Evolutionary conservation across 805 yeast species (phyloP).

Genomic region (Wickerhamomyces hampshirensis): DNA sequence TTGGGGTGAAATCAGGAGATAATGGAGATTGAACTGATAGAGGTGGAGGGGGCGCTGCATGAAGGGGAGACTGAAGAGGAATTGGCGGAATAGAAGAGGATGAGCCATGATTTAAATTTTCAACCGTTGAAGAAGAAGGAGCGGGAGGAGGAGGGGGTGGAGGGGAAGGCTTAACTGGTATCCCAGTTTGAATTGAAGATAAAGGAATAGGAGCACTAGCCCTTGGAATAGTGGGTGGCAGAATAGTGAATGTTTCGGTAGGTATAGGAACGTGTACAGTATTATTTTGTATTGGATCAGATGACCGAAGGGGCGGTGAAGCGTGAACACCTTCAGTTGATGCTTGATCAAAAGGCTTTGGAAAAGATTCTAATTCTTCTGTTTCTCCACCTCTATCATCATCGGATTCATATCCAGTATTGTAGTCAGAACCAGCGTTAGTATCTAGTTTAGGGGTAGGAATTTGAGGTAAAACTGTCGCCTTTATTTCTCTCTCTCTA

Average conservation of each 20-base stretch:
- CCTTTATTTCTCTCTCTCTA: slow-evolving; percentile 18
- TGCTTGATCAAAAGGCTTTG: slow-evolving; percentile 6
- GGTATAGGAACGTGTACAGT: no score
- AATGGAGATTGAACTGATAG: slow-evolving; percentile 3
- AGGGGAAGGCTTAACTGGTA: slow-evolving; percentile 2
- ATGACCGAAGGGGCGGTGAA: slow-evolving; percentile 21
- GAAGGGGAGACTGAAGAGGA: slow-evolving; percentile 8
- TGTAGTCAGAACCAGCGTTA: slow-evolving; percentile 27
- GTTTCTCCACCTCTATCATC: slow-evolving; percentile 36
- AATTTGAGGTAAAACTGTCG: slow-evolving; percentile 5
- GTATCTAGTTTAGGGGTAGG: slow-evolving; percentile 7
- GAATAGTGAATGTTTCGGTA: slow-evolving; percentile 1
- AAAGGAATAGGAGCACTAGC: slow-evolving; percentile 19
- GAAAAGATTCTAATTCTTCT: slow-evolving; percentile 6
- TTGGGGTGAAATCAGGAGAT: slow-evolving; percentile 3
- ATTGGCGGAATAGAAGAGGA: slow-evolving; percentile 12
- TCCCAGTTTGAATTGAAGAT: no score
- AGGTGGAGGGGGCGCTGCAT: slow-evolving; percentile 6
- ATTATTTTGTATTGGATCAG: no score
- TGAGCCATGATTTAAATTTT: no score
- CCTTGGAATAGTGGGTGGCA: background rate
- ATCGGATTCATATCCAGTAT: slow-evolving; percentile 71
- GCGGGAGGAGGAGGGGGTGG: slow-evolving; percentile 23
- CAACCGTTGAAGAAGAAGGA: slow-evolving; percentile 5
- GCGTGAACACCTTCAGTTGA: slow-evolving; percentile 1